Evolutionary conservation across 371 early-diverging fungal species (phyloP), one percentile per base, ranked within the genome.

Genomic region (Zopfochytrium polystomum): DNA sequence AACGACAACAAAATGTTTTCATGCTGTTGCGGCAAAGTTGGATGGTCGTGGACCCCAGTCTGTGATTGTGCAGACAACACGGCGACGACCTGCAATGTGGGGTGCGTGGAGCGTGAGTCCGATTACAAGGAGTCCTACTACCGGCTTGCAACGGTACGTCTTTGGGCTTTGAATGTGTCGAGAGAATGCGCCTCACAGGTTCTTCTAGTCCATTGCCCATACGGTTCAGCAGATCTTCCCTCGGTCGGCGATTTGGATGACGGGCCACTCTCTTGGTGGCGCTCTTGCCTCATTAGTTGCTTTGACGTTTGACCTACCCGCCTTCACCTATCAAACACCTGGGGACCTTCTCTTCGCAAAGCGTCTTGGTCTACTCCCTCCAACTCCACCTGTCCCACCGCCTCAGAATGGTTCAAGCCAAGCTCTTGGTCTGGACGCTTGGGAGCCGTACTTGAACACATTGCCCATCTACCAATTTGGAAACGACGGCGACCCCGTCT

Each of bases 1-100:
- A 95, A 94, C 78, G 77, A 76, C 59, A 96, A 96, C 72, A 78
- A 90, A 55, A 77, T 98, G 63, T 98, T 96, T 68, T 94, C 95
- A 2, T 98, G 98, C 75, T 98, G 98, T 76, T 96, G 96, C 76
- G 98, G 90, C 20, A 83, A 87, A 47, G 89, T 91, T n/a, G 93
- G 90, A 34, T 73, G 50, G 47, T 45, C 47, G 22, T 87, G 47
- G 78, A 68, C 47, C 50, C 80, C 34, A 76, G 84, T 62, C 69
- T 68, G 66, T 32, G 38, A 59, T 31, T 65, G 66, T 44, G 54
- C 66, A 31, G 60, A 53, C 32, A 15, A 18, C 20, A 50, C 60
- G 18, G 50, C 60, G 22, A 60, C 60, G 26, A 23, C 47, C 22
- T 65, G 66, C 38, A 30, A 53, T 48, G n/a, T n/a, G 2, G 49